Base-by-base conservation (phyloP, 2,329 filamentous ascomycete species). In the Ophiocordyceps camponoti-leonardi region DNA sequence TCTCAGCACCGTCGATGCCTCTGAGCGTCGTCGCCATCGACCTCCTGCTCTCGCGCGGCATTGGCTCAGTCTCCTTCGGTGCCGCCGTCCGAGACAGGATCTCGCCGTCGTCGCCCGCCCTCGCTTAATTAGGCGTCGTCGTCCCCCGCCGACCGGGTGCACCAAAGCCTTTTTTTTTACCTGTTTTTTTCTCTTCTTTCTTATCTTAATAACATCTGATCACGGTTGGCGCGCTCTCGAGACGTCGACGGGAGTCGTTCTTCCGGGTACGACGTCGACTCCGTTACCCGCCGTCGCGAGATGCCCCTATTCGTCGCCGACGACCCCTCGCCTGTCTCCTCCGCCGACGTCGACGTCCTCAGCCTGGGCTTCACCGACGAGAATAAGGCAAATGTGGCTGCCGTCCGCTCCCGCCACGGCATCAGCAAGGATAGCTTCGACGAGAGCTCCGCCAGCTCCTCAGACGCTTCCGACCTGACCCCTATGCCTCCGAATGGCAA, bases 231-330 rank as follows among this genome's bases (percentile, higher is more conserved):
- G 26, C 26, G 26, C 26, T 28, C 26, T 28, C 26, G 26, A 28
- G 26, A 28, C 26, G 26, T 28, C 26, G 26, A 28, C 26, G 4
- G 26, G 26, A 28, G 26, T 28, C 26, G 26, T 28, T 11, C 26
- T 28, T 28, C 26, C 26, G 26, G 26, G 6, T 28, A 11, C 26
- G 26, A 28, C 26, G 26, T 28, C 26, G 26, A 28, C 26, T 28
- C 7, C 26, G 4, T 5, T 28, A 4, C 22, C 26, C 26, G 26
- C 10, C 20, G 45, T 45, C 47, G 49, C 59, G 61, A 61, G 53
- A 75, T 75, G 72, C 72, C 72, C 64, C 73, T 71, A 51, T 75
- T 73, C 58, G 56, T 73, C 52, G 64, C 65, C 57, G 64, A 71
- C 59, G 61, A 67, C 49, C 64, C 59, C 59, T 60, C 62, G 52